A percentile compares a stretch with the other conserved stretches of the same genome.
phyloP scores from a whole-genome alignment of 768 basidiomycete species.

The Mycena vitilis region DNA sequence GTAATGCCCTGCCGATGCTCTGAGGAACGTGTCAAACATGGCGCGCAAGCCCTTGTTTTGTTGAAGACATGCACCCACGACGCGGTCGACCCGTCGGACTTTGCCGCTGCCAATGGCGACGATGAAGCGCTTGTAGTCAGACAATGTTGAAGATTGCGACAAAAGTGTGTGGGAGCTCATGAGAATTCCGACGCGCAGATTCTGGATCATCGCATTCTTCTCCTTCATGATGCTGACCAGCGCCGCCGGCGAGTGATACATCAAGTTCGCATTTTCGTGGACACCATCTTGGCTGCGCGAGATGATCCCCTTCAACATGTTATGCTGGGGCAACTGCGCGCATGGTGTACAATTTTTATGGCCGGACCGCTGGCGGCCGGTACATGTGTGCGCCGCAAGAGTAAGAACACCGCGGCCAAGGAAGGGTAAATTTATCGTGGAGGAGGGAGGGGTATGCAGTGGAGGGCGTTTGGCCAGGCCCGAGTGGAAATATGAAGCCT shows the following conservation, averaged over 20 bases:
- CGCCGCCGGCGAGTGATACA: conserved; percentile 3
- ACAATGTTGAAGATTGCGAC: not conserved
- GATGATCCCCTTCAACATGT: not conserved
- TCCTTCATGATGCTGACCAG: conserved; percentile 1
- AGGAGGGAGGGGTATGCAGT: conserved; percentile 1
- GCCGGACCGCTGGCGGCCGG: not conserved
- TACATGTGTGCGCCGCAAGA: conserved; percentile 6
- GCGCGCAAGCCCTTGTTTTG: conserved; percentile 27
- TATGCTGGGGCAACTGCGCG: not conserved
- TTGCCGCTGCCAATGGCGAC: conserved; percentile 15
- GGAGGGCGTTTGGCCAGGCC: not conserved
- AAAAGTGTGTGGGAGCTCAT: not conserved
- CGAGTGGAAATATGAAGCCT: conserved; percentile 11
- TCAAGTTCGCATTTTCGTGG: conserved; percentile 12
- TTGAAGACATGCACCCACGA: conserved; percentile 7
- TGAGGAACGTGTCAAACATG: conserved; percentile 19
- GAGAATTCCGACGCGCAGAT: not conserved
- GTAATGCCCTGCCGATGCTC: conserved; percentile 37
- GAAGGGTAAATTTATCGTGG: not conserved
- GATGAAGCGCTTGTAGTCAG: conserved; percentile 19
- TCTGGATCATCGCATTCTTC: not conserved
- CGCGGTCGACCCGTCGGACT: conserved; percentile 2
- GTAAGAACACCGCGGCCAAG: conserved; percentile 6
- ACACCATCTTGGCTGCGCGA: conserved; percentile 7
- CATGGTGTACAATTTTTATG: not conserved